Conservation (phyloP, 371 early-diverging fungal species). For the Phascolomyces articulosus region DNA sequence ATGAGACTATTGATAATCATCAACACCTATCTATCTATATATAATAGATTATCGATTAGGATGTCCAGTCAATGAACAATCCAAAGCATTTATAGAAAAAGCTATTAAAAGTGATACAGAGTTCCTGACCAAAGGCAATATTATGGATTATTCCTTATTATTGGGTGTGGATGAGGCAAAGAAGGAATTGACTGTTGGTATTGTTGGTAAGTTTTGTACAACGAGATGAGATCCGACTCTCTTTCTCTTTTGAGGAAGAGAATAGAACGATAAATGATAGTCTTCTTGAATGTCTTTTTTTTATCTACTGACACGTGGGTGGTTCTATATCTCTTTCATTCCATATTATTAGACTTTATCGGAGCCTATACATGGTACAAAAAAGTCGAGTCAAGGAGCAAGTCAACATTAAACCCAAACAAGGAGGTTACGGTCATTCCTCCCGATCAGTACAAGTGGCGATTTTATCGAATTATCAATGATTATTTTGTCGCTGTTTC, state of each 20-base stretch:
- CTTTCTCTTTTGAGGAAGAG: too few relatives aligned
- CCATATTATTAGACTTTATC: constrained; percentile 74
- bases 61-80: constrained; percentile 64
- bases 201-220: constrained; percentile 62
- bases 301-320: background rate
- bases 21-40: too few relatives aligned
- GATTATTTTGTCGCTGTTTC: constrained; percentile 82
- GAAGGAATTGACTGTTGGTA: constrained; percentile 86
- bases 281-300: too few relatives aligned
- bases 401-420: constrained; percentile 77
- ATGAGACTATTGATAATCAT: too few relatives aligned
- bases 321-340: background rate
- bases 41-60: constrained; percentile 11
- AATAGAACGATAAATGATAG: too few relatives aligned
- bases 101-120: constrained; percentile 85
- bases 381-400: constrained; percentile 88
- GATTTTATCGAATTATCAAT: constrained; percentile 87
- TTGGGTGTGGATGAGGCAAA: constrained; percentile 83
- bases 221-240: background rate
- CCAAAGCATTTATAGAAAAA: constrained; percentile 75
- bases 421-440: constrained; percentile 90
- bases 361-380: constrained; percentile 96
- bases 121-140: constrained; percentile 82
- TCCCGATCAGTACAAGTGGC: constrained; percentile 85
- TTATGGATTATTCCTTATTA: constrained; percentile 94